Evolutionary conservation across 768 basidiomycete genomes (phyloP).

Genomic region (Russula foetens): DNA sequence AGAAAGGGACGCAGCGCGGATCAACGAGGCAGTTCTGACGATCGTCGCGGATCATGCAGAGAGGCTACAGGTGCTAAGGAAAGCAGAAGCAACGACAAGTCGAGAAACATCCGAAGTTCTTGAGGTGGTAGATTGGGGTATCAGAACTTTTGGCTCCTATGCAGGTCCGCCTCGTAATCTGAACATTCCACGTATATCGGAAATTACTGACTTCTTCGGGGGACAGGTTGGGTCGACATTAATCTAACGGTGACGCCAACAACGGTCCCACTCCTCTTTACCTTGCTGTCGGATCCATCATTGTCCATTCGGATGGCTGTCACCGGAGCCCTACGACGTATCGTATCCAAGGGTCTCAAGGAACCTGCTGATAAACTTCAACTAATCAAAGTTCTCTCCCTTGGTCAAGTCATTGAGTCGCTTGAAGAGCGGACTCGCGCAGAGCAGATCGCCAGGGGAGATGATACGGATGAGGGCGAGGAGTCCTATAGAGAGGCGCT

Average conservation of each 20-base stretch:
- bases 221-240: constrained; percentile 93
- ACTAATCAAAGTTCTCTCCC: constrained; percentile 79
- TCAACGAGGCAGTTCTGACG: constrained; percentile 83
- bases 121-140: constrained; percentile 88
- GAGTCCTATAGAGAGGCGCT: constrained; percentile 85
- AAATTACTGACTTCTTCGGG: constrained; percentile 1
- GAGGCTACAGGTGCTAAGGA: constrained; percentile 44
- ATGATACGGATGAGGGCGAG: constrained; percentile 75
- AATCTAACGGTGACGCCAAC: constrained; percentile 89
- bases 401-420: constrained; percentile 73
- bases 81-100: constrained; percentile 37
- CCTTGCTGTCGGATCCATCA: constrained; percentile 68
- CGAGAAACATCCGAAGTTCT: constrained; percentile 49
- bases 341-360: constrained; percentile 90
- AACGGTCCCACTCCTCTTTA: constrained; percentile 80
- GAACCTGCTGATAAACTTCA: constrained; percentile 85
- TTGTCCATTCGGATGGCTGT: constrained; percentile 79
- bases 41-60: constrained; percentile 67
- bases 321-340: constrained; percentile 67
- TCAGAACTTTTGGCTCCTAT: constrained; percentile 87
- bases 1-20: constrained; percentile 75
- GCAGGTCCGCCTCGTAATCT: constrained; percentile 58
- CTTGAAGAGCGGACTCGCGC: constrained; percentile 69
- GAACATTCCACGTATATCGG: background rate
- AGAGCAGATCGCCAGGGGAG: constrained; percentile 58